A percentile compares a stretch with the other conserved stretches of the same genome.
Evolutionary conservation across 1,139 yeast genomes (phyloP).

Genomic region (Suhomyces yuchorum): DNA sequence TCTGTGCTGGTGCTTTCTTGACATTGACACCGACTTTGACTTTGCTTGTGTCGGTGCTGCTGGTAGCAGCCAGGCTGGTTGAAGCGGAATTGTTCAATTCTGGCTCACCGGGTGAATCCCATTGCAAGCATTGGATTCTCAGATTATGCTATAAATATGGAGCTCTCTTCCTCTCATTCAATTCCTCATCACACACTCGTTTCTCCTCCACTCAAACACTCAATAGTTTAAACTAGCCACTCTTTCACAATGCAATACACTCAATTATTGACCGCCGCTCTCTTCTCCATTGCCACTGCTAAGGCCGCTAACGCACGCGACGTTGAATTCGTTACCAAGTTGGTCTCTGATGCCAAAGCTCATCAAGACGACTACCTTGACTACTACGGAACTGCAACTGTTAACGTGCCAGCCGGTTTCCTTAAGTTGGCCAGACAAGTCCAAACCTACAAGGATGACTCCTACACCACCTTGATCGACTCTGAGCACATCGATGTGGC

Average conservation of each 20-base stretch:
- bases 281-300: conserved; percentile 10
- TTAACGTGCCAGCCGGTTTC: conserved; percentile 27
- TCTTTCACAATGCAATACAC: conserved; percentile 14
- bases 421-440: conserved; percentile 31
- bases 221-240: conserved; percentile 1
- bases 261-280: conserved; percentile 10
- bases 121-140: too few species aligned
- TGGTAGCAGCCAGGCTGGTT: not conserved
- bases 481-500: conserved; percentile 20
- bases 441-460: conserved; percentile 39
- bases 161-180: not conserved
- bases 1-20: not conserved
- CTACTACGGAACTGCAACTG: conserved; percentile 27
- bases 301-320: conserved; percentile 25
- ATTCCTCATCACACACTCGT: conserved; percentile 5
- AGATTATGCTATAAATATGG: conserved; percentile 1
- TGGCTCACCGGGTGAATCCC: not conserved
- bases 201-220: conserved; percentile 1
- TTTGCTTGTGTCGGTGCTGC: not conserved
- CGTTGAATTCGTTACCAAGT: conserved; percentile 31
- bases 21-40: not conserved
- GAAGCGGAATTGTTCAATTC: not conserved
- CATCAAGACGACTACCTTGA: conserved; percentile 26
- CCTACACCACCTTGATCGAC: conserved; percentile 41
- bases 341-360: conserved; percentile 30